Conservation (phyloP, 768 basidiomycete species). For the Pleurotus platypus region DNA sequence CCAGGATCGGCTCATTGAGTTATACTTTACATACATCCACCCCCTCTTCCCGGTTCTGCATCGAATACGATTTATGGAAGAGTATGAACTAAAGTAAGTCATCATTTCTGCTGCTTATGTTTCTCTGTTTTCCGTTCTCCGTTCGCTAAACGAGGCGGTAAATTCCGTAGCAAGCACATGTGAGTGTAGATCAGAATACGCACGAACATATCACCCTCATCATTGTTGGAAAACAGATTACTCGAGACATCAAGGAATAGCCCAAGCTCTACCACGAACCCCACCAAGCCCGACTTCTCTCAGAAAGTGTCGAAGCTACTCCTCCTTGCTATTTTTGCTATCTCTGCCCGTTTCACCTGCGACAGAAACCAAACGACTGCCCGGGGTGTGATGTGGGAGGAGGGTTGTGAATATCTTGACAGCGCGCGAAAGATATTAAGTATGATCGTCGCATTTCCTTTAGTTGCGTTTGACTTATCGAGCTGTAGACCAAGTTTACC, state of each 20-base stretch:
- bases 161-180: neutral
- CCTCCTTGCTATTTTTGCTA: slow-evolving; percentile 77
- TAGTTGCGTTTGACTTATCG: neutral
- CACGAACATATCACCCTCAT: neutral
- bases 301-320: slow-evolving; percentile 67
- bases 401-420: slow-evolving; percentile 60
- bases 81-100: slow-evolving; percentile 52
- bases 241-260: slow-evolving; percentile 18
- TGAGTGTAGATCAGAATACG: neutral
- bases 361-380: slow-evolving; percentile 42
- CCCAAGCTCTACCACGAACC: slow-evolving; percentile 22
- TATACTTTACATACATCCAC: slow-evolving; percentile 84
- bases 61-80: slow-evolving; percentile 62
- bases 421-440: slow-evolving; percentile 63
- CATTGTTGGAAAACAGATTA: slow-evolving; percentile 16
- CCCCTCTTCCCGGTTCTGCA: slow-evolving; percentile 82
- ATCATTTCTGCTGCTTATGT: neutral
- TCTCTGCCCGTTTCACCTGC: slow-evolving; percentile 70
- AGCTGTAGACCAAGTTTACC: slow-evolving; percentile 41
- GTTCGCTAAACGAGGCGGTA: no score
- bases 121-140: neutral
- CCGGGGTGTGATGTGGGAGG: slow-evolving; percentile 65
- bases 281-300: slow-evolving; percentile 48
- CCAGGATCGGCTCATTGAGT: slow-evolving; percentile 65
- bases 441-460: slow-evolving; percentile 23